Evolutionary conservation across 495 filamentous ascomycete genomes (phyloP), one percentile per base, ranked within the genome.

Genomic region (Cenococcum geophilum): DNA sequence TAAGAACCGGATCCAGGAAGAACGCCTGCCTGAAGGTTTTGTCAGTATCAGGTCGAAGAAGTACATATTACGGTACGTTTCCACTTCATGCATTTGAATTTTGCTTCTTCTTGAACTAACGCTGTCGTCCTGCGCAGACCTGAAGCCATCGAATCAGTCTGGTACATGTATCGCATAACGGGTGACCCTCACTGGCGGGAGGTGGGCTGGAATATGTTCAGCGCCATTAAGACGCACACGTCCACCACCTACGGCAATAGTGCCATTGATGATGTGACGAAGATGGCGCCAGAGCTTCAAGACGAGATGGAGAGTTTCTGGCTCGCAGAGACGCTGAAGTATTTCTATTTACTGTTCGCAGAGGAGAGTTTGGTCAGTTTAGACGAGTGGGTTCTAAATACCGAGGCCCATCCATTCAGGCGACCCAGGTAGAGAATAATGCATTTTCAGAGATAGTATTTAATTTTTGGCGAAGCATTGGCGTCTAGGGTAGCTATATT

Each of bases 61-160:
- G 47, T 97, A 97, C 70, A 86, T 92, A 58, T 81, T 97, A n/a
- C 76, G 87, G 86, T 87, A 77, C 71, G 76, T 62, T 57, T 60
- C 23, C 48, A n/a, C 32, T 18, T 35, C 54, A 16, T 61, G n/a
- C 3, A 6, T 6, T 32, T 32, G 6, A 32, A 32, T 32, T 32
- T 32, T 32, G 27, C 27, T 32, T 25, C 22, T 51, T 43, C 48
- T 65, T 20, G 57, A 34, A 9, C 43, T 52, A 59, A 45, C 54
- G 37, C 14, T 3, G 6, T 32, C 27, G 6, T 32, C 6, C 27
- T 27, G 37, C 12, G 21, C 59, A 91, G 89, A 49, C 91, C 91
- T 48, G 91, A 96, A 77, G 91, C 91, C 2, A 95, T 96, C 64
- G 91, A 96, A 72, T 95, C 89, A 1, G 89, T 96, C 14, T 96